Evolutionary conservation across 148 eudicot genomes (phyloP).

Genomic region (Rhododendron vialii): DNA sequence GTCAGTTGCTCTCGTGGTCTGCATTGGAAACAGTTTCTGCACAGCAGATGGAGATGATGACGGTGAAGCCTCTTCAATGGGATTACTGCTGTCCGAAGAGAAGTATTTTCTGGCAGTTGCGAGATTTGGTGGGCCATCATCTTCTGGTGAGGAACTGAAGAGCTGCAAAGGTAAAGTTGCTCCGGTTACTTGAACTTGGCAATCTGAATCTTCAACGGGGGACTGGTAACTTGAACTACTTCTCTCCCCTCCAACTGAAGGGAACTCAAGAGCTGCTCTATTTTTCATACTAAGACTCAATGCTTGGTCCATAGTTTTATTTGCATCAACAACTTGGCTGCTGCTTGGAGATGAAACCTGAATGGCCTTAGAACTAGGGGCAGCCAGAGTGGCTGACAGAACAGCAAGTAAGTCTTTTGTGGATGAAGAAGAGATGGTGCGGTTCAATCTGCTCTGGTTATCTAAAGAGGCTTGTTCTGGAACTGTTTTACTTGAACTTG

Average conservation of each 20-base stretch:
- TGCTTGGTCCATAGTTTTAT: conserved; percentile 26
- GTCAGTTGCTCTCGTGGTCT: conserved; percentile 27
- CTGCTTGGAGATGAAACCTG: conserved; percentile 32
- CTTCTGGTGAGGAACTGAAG: conserved; percentile 63
- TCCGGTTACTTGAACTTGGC: conserved; percentile 44
- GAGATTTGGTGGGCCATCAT: conserved; percentile 43
- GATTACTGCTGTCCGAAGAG: conserved; percentile 78
- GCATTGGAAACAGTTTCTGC: conserved; percentile 42
- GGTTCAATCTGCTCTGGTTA: conserved; percentile 28
- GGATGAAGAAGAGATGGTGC: conserved; percentile 33
- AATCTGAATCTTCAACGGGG: conserved; percentile 59
- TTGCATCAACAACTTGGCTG: conserved; percentile 25
- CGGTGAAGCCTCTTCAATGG: conserved; percentile 50
- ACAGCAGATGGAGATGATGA: conserved; percentile 45
- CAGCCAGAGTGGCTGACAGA: conserved; percentile 37
- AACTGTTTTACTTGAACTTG: conserved; percentile 11
- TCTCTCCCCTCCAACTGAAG: conserved; percentile 44
- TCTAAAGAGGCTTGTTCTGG: conserved; percentile 19
- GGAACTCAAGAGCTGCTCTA: conserved; percentile 18
- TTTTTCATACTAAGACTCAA: conserved; percentile 24
- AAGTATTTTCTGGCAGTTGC: conserved; percentile 46
- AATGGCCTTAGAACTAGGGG: conserved; percentile 31
- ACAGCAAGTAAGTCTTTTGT: conserved; percentile 58
- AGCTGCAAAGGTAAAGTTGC: conserved; percentile 52
- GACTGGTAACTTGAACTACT: conserved; percentile 70